These are phyloP conservation scores for Russula emetica DNA, from an alignment of 768 basidiomycete species.

Conservation along the genomic window DNA sequence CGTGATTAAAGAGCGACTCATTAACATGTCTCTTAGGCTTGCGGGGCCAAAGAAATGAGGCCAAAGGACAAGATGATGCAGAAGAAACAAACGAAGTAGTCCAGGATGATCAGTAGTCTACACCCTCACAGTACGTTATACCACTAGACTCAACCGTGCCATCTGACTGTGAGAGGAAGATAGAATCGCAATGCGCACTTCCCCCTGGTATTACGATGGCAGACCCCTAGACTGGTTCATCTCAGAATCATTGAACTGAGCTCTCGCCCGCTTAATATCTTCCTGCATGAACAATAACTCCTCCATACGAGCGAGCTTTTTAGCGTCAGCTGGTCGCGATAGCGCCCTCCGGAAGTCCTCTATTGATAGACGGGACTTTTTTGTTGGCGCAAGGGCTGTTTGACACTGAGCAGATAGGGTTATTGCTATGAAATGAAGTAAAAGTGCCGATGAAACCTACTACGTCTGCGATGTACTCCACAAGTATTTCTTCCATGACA, in stretches of 20 bases:
- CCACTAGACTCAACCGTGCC: not conserved
- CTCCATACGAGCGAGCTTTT: slow-evolving; percentile 89
- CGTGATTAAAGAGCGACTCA: not conserved
- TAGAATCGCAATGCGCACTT: slow-evolving; percentile 18
- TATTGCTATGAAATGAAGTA: slow-evolving; percentile 5
- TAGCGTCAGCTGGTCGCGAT: slow-evolving; percentile 81
- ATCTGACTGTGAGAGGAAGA: not conserved
- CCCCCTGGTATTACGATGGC: slow-evolving; percentile 32
- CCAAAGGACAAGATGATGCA: slow-evolving; percentile 30
- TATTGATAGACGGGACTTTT: slow-evolving; percentile 72
- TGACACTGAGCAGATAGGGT: slow-evolving; percentile 51
- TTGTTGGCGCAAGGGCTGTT: slow-evolving; percentile 62
- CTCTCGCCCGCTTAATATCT: slow-evolving; percentile 84
- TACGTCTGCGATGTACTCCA: slow-evolving; percentile 86
- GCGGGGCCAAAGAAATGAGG: slow-evolving; percentile 44
- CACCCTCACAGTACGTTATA: slow-evolving; percentile 7
- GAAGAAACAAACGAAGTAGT: slow-evolving; percentile 36
- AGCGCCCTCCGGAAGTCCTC: slow-evolving; percentile 81
- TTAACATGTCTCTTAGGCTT: slow-evolving; percentile 35
- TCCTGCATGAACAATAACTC: slow-evolving; percentile 91
- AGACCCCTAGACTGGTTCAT: slow-evolving; percentile 46
- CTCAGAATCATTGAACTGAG: slow-evolving; percentile 64
- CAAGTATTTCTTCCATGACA: slow-evolving; percentile 90
- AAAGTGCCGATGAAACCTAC: slow-evolving; percentile 46
- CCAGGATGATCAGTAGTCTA: slow-evolving; percentile 59